Percentiles rank a stretch among this genome's conserved stretches.
These are phyloP conservation scores for Dichotomocladium elegans DNA, from an alignment of 371 early-diverging fungal species.

Conservation along the genomic window DNA sequence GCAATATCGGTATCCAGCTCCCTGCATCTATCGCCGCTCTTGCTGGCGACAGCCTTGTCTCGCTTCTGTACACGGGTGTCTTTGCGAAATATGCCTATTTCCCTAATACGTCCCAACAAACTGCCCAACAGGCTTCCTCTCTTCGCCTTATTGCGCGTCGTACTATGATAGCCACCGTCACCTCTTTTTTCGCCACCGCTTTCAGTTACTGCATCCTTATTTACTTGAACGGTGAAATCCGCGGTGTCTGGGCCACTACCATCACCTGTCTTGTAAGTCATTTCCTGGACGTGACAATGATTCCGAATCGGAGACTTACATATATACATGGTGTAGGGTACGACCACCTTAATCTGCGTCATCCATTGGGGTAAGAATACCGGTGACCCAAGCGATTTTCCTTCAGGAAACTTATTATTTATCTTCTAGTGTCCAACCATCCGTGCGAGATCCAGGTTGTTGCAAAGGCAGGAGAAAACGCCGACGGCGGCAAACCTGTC, in stretches of 20 bases:
- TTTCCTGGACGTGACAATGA: too few relatives aligned
- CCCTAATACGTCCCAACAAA: slow-evolving; percentile 22
- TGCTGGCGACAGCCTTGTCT: slow-evolving; percentile 36
- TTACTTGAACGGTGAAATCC: slow-evolving; percentile 20
- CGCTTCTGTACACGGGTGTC: slow-evolving; percentile 28
- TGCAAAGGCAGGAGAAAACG: slow-evolving; percentile 9
- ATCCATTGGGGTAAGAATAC: slow-evolving; percentile 21
- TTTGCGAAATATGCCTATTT: slow-evolving; percentile 32
- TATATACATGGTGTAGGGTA: too few relatives aligned
- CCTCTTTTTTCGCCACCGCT: slow-evolving; percentile 27
- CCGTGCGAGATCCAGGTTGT: slow-evolving; percentile 16
- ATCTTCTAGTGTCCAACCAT: slow-evolving; percentile 14
- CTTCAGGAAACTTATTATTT: background rate
- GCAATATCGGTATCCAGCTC: slow-evolving; percentile 33
- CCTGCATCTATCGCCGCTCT: slow-evolving; percentile 36
- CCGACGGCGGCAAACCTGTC: slow-evolving; percentile 14
- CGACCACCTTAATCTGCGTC: slow-evolving; percentile 11
- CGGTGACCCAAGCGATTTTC: background rate
- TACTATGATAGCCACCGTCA: slow-evolving; percentile 30
- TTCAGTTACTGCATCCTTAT: slow-evolving; percentile 36
- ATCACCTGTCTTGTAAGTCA: slow-evolving; percentile 11
- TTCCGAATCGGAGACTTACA: too few relatives aligned
- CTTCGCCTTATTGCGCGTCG: slow-evolving; percentile 39
- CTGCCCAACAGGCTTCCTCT: slow-evolving; percentile 17
- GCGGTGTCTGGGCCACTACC: slow-evolving; percentile 20